Percentiles rank a stretch among this genome's conserved stretches.
These are phyloP conservation scores for Cercospora nicotianae DNA, from an alignment of 2,329 filamentous ascomycete genomes.

Conservation along the genomic window DNA sequence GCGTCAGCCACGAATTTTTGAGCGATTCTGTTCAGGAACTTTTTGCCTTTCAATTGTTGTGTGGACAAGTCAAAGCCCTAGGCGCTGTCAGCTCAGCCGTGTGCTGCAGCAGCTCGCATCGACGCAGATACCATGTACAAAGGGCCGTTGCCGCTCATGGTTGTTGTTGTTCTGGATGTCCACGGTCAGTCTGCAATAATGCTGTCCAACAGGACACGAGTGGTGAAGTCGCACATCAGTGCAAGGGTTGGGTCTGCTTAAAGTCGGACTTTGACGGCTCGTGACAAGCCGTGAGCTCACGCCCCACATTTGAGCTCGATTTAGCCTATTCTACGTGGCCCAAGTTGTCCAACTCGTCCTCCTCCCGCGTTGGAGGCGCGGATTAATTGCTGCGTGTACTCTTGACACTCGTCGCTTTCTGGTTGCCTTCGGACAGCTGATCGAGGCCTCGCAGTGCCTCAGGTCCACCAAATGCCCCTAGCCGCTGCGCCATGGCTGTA, in stretches of 20 bases:
- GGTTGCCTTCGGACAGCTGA: slow-evolving; percentile 19
- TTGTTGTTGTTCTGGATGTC: neutral
- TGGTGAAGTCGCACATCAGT: neutral
- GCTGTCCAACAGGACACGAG: neutral
- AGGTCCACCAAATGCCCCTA: slow-evolving; percentile 40
- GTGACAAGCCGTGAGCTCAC: slow-evolving; percentile 10
- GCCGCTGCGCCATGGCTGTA: slow-evolving; percentile 49
- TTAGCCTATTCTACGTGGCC: neutral
- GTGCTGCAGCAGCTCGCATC: neutral
- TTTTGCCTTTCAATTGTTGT: slow-evolving; percentile 84
- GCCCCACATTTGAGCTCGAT: slow-evolving; percentile 3
- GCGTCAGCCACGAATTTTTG: slow-evolving; percentile 1
- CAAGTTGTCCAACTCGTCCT: neutral
- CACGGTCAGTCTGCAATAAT: neutral
- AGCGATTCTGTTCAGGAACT: neutral
- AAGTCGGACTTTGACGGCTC: slow-evolving; percentile 4
- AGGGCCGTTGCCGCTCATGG: slow-evolving; percentile 7
- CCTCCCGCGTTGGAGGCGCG: neutral
- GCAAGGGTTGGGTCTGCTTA: neutral
- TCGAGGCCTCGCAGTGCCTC: slow-evolving; percentile 29
- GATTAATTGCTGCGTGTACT: slow-evolving; percentile 13
- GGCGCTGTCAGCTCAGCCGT: neutral
- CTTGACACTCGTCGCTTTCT: slow-evolving; percentile 22
- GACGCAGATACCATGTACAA: slow-evolving; percentile 23
- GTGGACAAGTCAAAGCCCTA: slow-evolving; percentile 90